Conservation (phyloP, 257 asterid species). For the Ajuga chamaepitys region DNA sequence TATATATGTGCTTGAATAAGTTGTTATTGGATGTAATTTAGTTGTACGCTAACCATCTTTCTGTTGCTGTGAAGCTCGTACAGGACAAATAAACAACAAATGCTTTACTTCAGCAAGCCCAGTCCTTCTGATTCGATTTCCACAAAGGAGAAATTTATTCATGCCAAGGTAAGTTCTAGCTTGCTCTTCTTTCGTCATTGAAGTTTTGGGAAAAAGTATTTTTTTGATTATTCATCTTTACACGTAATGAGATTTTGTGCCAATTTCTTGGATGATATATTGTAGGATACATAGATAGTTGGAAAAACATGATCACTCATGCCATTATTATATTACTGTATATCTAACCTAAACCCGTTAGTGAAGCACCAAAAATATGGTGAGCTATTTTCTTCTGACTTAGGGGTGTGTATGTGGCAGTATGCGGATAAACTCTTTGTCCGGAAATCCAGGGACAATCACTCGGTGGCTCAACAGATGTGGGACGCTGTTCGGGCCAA, state of each 20-base stretch:
- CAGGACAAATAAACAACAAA: conserved; percentile 60
- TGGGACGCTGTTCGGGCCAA: conserved; percentile 89
- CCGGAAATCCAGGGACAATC: conserved; percentile 59
- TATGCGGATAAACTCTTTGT: conserved; percentile 88
- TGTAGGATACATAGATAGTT: background rate
- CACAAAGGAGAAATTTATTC: conserved; percentile 86
- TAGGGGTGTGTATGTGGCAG: conserved; percentile 30
- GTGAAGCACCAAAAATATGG: background rate
- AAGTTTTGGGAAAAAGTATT: too few relatives aligned
- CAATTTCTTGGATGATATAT: background rate
- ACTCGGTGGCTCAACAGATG: conserved; percentile 53
- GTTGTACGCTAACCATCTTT: conserved; percentile 4
- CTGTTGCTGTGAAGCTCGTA: conserved; percentile 48
- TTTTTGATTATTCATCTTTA: background rate
- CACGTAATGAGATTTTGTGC: background rate
- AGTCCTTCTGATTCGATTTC: conserved; percentile 68
- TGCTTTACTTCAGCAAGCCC: conserved; percentile 68
- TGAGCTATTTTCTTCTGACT: background rate
- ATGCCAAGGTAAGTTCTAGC: conserved; percentile 67
- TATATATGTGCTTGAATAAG: background rate
- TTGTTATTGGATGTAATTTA: conserved; percentile 14
- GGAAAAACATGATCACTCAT: background rate
- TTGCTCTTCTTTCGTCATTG: background rate
- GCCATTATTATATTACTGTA: background rate
- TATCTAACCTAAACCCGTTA: background rate